These are phyloP conservation scores for Alternaria ethzedia DNA, from an alignment of 2,329 filamentous ascomycete species.

Conservation along the genomic window DNA sequence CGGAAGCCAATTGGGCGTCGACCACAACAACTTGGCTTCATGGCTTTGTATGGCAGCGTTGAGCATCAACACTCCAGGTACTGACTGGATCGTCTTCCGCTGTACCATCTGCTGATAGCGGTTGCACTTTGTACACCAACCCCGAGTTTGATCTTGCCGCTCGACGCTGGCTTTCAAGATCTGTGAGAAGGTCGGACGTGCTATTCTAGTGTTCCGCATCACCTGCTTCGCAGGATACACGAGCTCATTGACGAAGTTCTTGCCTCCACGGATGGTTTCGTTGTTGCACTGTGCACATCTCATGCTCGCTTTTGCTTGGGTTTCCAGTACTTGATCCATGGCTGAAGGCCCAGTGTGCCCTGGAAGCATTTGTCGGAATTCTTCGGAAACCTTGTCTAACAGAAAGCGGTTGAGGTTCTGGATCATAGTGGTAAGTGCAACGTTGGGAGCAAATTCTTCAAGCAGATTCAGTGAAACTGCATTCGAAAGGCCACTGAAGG, in stretches of 20 bases:
- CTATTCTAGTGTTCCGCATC: conserved; percentile 63
- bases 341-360: conserved; percentile 59
- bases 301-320: conserved; percentile 74
- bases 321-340: conserved; percentile 77
- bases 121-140: conserved; percentile 92
- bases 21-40: conserved; percentile 83
- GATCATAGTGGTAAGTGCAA: conserved; percentile 78
- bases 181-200: conserved; percentile 74
- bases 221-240: conserved; percentile 72
- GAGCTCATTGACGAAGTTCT: conserved; percentile 83
- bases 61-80: conserved; percentile 86
- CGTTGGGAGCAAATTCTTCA: conserved; percentile 79
- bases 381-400: conserved; percentile 77
- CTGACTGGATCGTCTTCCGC: conserved; percentile 79
- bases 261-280: conserved; percentile 80
- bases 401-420: conserved; percentile 87
- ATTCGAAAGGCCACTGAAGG: conserved; percentile 82
- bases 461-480: conserved; percentile 77
- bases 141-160: conserved; percentile 83
- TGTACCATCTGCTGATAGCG: conserved; percentile 88
- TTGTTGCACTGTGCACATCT: conserved; percentile 86
- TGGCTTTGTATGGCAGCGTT: conserved; percentile 77
- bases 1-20: conserved; percentile 87
- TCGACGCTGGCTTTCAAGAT: conserved; percentile 93
- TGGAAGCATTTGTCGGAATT: conserved; percentile 73